Evolutionary conservation across 371 early-diverging fungal genomes (phyloP), one percentile per base, ranked within the genome.

Genomic region (Amoeboaphelidium occidentale): DNA sequence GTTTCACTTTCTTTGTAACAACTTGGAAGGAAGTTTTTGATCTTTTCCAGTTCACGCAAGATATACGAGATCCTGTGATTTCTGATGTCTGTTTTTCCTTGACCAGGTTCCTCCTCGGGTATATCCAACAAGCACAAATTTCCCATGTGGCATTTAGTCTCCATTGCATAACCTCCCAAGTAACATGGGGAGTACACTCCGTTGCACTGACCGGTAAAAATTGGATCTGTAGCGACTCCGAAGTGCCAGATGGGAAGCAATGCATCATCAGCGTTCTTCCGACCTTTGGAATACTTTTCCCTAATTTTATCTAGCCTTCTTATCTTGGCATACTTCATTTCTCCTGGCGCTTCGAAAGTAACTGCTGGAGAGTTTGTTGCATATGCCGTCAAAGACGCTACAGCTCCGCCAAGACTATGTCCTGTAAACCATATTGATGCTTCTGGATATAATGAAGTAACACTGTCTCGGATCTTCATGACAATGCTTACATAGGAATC

Each of bases 161-260:
- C 90, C 57, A 93, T 63, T 17, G 91, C 92, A 63, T 84, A 96
- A 0, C 86, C 92, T 13, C 70, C 79, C 52, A 74, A 75, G 63
- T 83, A 92, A 56, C 96, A 96, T 43, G 69, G 63, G 42, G 78
- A 78, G 2, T 65, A 52, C 1, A 74, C 73, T 0, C 90, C 79
- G 23, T 69, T 75, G 56, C 93, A 96, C 23, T 69, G 70, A 24
- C 97, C 97, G 53, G 81, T 66, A 63, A 74, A 93, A 22, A 96
- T 74, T 2, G 97, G 94, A 64, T 96, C 97, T 1, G 81, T 79
- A 2, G 73, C 78, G 59, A 92, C 84, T 0, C 91, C 92, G 52
- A 87, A 71, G 58, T 96, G 94, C 65, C 77, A 96, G 42, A 91
- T 69, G 14, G 86, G 81, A 46, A 81, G 50, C 2, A 70, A 6